These are phyloP conservation scores for Debaryomyces psychrophilus DNA, from an alignment of 1,139 yeast genomes.

Conservation along the genomic window DNA sequence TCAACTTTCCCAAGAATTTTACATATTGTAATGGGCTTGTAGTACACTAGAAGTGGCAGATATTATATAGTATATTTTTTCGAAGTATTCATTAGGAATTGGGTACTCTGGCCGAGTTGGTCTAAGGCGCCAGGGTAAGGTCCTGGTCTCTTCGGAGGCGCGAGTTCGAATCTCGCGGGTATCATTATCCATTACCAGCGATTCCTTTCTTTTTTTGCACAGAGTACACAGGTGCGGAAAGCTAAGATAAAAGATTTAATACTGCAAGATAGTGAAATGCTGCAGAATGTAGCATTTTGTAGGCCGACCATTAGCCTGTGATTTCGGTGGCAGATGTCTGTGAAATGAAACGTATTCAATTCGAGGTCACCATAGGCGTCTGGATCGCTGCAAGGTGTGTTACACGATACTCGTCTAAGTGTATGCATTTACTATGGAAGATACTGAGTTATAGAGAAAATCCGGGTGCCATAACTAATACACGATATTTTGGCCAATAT, in stretches of 20 bases:
- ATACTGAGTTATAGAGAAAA: neutral
- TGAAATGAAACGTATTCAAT: too few relatives aligned
- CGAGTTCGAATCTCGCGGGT: slow-evolving; percentile 61
- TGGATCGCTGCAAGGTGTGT: too few relatives aligned
- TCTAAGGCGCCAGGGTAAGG: slow-evolving; percentile 56
- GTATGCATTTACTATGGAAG: neutral
- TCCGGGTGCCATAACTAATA: neutral
- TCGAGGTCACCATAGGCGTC: too few relatives aligned
- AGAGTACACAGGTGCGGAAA: too few relatives aligned
- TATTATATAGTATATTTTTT: neutral
- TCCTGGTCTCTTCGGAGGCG: slow-evolving; percentile 63
- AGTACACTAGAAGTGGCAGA: neutral
- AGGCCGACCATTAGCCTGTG: neutral
- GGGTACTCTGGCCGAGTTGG: slow-evolving; percentile 55
- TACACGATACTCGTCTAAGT: neutral
- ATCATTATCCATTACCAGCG: slow-evolving; percentile 45
- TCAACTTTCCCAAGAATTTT: slow-evolving; percentile 4
- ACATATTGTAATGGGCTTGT: too few relatives aligned
- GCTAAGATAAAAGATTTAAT: neutral
- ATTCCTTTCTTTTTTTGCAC: slow-evolving; percentile 31
- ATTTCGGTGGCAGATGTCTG: too few relatives aligned
- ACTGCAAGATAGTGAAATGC: neutral
- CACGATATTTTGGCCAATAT: neutral
- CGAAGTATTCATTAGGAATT: slow-evolving; percentile 28
- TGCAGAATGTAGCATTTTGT: neutral